These are phyloP conservation scores for Thozetella sp. DNA, from an alignment of 495 filamentous ascomycete genomes.

Conservation along the genomic window DNA sequence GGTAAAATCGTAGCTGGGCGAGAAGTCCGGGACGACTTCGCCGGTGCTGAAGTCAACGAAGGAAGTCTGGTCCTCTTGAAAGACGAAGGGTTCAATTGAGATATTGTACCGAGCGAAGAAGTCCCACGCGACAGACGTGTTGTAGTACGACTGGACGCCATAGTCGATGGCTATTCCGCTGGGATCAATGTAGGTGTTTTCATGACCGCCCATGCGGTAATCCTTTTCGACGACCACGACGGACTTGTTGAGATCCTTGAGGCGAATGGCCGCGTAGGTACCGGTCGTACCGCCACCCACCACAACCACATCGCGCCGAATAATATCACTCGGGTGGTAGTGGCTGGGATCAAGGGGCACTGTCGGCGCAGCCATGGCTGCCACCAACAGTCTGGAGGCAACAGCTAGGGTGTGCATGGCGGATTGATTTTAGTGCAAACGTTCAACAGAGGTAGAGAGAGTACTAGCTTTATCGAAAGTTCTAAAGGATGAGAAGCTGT, in stretches of 20 bases:
- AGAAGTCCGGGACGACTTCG: constrained; percentile 10
- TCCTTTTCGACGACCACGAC: constrained; percentile 45
- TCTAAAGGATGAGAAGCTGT: no score
- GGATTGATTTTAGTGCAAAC: no score
- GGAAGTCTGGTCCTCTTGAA: constrained; percentile 38
- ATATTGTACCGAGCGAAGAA: background rate
- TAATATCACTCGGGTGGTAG: background rate
- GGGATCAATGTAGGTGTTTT: constrained; percentile 40
- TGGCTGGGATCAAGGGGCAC: no score
- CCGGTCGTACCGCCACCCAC: constrained; percentile 50
- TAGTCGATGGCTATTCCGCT: constrained; percentile 24
- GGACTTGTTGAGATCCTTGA: constrained; percentile 37
- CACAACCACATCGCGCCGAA: constrained; percentile 39
- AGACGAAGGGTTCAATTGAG: background rate
- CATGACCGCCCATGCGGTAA: constrained; percentile 42
- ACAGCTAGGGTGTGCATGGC: no score
- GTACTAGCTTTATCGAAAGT: no score
- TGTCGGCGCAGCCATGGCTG: no score
- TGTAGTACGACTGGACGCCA: background rate
- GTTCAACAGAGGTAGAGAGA: no score
- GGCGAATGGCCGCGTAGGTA: constrained; percentile 50
- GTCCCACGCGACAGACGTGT: background rate
- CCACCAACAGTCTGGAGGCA: no score
- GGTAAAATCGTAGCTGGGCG: constrained; percentile 23
- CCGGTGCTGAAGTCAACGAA: constrained; percentile 41